Evolutionary conservation across 2,329 filamentous ascomycete genomes (phyloP).

Genomic region (Colletotrichum limetticola): DNA sequence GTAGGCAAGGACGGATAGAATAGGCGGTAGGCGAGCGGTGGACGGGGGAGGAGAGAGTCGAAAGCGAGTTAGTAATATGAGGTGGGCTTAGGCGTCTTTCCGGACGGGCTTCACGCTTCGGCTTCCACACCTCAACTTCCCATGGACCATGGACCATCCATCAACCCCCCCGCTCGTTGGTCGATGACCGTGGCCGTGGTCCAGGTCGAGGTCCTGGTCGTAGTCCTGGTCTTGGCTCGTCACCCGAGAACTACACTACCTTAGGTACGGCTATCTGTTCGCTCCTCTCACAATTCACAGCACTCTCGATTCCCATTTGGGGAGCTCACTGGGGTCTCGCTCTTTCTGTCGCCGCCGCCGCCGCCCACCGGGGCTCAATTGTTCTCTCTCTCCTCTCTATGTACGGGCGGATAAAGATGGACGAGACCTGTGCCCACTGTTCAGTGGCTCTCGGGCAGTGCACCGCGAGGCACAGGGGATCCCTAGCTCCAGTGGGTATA

Average conservation of each 20-base stretch:
- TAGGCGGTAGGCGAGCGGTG: neutral
- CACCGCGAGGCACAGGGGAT: conserved; percentile 26
- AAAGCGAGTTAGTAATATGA: conserved; percentile 34
- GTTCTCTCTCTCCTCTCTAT: neutral
- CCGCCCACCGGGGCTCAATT: neutral
- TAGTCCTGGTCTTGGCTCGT: neutral
- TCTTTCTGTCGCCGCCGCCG: conserved; percentile 1
- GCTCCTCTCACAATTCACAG: neutral
- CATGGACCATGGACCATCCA: neutral
- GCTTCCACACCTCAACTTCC: conserved; percentile 15
- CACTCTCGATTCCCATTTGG: neutral
- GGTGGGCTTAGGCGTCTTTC: conserved; percentile 31
- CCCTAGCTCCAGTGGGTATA: neutral
- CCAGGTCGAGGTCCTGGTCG: conserved; percentile 3
- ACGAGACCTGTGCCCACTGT: neutral
- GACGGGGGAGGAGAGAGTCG: conserved; percentile 23
- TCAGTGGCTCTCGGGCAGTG: conserved; percentile 26
- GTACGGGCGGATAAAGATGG: neutral
- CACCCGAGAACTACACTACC: neutral
- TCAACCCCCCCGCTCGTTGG: conserved; percentile 19
- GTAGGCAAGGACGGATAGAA: conserved; percentile 4
- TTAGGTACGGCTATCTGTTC: neutral
- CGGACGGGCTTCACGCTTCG: conserved; percentile 17
- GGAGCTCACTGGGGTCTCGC: conserved; percentile 3
- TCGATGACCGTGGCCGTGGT: conserved; percentile 8